Base-by-base conservation (phyloP, 345 rosid species). In the Bretschneidera sinensis region DNA sequence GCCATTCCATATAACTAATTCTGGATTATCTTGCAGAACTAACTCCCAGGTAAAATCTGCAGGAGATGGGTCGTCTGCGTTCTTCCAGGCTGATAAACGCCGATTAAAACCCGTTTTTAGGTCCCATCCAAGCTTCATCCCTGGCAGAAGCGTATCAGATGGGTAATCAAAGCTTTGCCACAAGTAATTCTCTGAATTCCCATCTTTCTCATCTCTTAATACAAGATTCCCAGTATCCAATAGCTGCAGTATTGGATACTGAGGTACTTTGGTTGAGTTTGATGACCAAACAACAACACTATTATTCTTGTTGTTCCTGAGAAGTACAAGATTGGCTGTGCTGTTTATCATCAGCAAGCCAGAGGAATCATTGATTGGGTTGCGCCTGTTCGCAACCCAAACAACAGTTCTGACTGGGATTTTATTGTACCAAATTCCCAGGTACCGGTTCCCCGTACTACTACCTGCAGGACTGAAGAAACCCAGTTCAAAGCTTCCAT, bases 151-250 rank as follows among this genome's bases (percentile, higher is more conserved):
- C 48, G 79, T 74, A 21, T 74, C 78, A 5, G 74, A 59, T 21
- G 69, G 80, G 10, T 57, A n/a, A 60, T 68, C 61, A 58, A 76
- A 72, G n/a, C 91, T 84, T 66, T 85, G 80, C 91, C 91, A 85
- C 2, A 69, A 4, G 0, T 6, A 60, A 18, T 0, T 17, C 9
- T 60, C 60, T n/a, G 61, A 55, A 54, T 34, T 57, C 0, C 43
- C 60, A 66, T 5, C 17, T 2, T 51, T 21, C 5, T 13, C 16
- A 1, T 63, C 74, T 52, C 51, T 66, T 21, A 85, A 47, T 31
- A 78, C 82, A 8, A 85, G 61, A 63, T 85, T 72, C 6, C 92
- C 92, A 8, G 79, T 65, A 34, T 68, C 75, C 13, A 61, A 34
- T 43, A 85, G 59, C 65, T 61, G 63, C 6, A 73, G 65, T 20